A percentile compares a stretch with the other conserved stretches of the same genome.
phyloP scores from a whole-genome alignment of 495 filamentous ascomycete species.

The Penicillium canariense region DNA sequence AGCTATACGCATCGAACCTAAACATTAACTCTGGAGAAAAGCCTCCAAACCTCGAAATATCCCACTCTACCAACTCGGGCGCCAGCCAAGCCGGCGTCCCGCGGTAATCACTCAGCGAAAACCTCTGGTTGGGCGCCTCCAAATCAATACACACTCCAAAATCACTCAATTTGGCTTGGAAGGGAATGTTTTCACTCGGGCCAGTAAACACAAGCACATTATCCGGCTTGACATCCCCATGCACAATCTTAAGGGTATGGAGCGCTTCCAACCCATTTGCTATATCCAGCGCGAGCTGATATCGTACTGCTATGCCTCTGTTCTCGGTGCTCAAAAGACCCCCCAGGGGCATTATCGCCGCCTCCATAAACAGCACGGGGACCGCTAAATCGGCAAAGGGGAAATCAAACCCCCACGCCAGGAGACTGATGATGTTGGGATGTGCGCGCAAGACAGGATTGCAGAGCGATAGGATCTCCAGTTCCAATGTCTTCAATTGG shows the following conservation, averaged over 20 bases:
- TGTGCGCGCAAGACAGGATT: conserved; percentile 11
- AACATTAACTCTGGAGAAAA: conserved; percentile 19
- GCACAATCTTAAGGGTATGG: conserved; percentile 71
- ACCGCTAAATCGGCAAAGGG: conserved; percentile 19
- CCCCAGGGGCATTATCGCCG: conserved; percentile 16
- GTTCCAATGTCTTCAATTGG: conserved; percentile 4
- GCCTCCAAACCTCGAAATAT: conserved; percentile 6
- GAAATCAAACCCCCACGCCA: conserved; percentile 27
- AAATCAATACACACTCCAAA: conserved; percentile 28
- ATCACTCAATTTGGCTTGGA: conserved; percentile 28
- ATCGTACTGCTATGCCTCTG: conserved; percentile 7
- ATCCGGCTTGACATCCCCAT: conserved; percentile 40
- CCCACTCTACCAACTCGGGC: conserved; percentile 15
- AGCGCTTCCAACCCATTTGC: conserved; percentile 69
- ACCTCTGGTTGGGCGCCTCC: conserved; percentile 12
- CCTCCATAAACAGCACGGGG: conserved; percentile 22
- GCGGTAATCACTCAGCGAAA: conserved; percentile 15
- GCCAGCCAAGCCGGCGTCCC: conserved; percentile 27
- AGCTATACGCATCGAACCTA: conserved; percentile 20
- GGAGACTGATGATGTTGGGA: conserved; percentile 20
- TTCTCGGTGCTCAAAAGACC: conserved; percentile 11
- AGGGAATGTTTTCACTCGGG: conserved; percentile 18
- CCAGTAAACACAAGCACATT: conserved; percentile 36
- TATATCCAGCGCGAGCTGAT: conserved; percentile 37
- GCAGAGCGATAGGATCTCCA: conserved; percentile 13